Percentiles rank a stretch among this genome's conserved stretches.
Conservation (phyloP, 2,329 filamentous ascomycete species). For the Claviceps quebecensis region DNA sequence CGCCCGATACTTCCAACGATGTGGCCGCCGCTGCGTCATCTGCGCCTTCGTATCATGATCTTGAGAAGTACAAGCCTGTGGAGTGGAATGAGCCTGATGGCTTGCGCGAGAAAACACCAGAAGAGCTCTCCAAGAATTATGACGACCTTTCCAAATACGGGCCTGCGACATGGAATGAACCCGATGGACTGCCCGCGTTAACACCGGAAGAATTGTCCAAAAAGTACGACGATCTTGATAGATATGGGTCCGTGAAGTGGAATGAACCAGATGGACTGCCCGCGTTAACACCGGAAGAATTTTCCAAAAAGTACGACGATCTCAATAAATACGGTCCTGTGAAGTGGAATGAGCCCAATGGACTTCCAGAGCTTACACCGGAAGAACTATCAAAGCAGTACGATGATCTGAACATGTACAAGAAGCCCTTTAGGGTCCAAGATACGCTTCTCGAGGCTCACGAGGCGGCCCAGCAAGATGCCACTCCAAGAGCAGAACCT, state of each 20-base stretch:
- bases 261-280: constrained; percentile 17
- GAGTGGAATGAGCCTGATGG: constrained; percentile 27
- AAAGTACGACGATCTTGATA: constrained; percentile 22
- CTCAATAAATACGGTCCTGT: constrained; percentile 20
- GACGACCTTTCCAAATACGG: constrained; percentile 24
- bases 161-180: constrained; percentile 23
- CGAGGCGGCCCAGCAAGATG: constrained; percentile 6
- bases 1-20: constrained; percentile 15
- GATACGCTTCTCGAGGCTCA: constrained; percentile 8
- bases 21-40: constrained; percentile 15
- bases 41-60: constrained; percentile 20
- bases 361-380: constrained; percentile 11
- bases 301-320: constrained; percentile 23
- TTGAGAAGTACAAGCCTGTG: constrained; percentile 25
- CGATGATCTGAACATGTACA: constrained; percentile 23
- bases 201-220: constrained; percentile 26
- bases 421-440: constrained; percentile 3
- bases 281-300: constrained; percentile 15
- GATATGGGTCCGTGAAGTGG: constrained; percentile 18
- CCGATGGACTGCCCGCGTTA: constrained; percentile 17
- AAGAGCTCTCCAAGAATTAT: constrained; percentile 24
- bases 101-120: constrained; percentile 17
- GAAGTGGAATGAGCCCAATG: constrained; percentile 17
- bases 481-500: constrained; percentile 6
- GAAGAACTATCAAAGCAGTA: constrained; percentile 20